Evolutionary conservation across 176 grass and related monocot species (phyloP).

Genomic region (Triticum dicoccoides): DNA sequence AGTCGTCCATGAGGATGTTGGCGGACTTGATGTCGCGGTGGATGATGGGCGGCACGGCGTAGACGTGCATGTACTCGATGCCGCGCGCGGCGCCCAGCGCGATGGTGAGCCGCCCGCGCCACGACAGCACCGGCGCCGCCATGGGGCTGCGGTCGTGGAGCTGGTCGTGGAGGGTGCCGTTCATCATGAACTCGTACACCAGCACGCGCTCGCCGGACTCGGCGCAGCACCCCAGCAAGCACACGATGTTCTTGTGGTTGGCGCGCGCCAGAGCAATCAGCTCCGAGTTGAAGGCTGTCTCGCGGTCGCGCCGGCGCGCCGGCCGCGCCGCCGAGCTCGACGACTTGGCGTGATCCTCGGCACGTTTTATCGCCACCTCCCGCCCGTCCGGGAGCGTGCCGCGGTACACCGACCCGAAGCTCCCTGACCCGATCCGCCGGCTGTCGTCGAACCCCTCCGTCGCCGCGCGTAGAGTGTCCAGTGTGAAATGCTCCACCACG

Average conservation of each 20-base stretch:
- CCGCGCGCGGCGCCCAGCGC: constrained; percentile 83
- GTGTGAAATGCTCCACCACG: constrained; percentile 55
- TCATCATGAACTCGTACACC: constrained; percentile 90
- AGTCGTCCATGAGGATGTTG: constrained; percentile 86
- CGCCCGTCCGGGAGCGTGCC: constrained; percentile 59
- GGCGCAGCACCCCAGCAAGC: constrained; percentile 77
- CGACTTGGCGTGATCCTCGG: constrained; percentile 37
- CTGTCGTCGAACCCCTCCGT: constrained; percentile 65
- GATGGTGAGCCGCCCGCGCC: constrained; percentile 57
- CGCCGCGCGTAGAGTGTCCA: constrained; percentile 45
- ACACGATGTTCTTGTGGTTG: constrained; percentile 93
- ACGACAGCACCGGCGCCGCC: constrained; percentile 34
- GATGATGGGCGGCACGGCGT: constrained; percentile 88
- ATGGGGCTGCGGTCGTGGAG: constrained; percentile 53
- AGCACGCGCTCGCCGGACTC: constrained; percentile 63
- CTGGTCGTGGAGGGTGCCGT: constrained; percentile 85
- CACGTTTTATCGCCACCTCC: constrained; percentile 77
- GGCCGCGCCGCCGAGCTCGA: constrained; percentile 46
- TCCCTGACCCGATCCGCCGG: constrained; percentile 65
- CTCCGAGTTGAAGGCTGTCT: constrained; percentile 83
- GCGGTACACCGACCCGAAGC: constrained; percentile 92
- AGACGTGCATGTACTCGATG: constrained; percentile 96
- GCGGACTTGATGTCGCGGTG: constrained; percentile 95
- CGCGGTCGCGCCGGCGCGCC: constrained; percentile 50
- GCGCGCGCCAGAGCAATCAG: constrained; percentile 70